Evolutionary conservation across 495 filamentous ascomycete species (phyloP).

Genomic region (Penicillium pancosmium): DNA sequence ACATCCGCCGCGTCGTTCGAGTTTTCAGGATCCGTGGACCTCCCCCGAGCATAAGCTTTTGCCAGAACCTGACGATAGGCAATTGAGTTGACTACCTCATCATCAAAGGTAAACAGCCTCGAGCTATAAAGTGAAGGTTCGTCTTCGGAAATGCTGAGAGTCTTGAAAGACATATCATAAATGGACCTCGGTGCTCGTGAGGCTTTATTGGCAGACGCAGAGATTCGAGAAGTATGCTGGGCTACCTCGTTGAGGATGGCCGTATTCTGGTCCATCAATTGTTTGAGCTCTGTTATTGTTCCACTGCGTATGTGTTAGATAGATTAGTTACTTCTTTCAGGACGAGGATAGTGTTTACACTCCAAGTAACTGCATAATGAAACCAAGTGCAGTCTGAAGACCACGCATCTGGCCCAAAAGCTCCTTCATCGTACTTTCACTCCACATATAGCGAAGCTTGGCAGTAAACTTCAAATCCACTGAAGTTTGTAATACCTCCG

Average conservation of each 20-base stretch:
- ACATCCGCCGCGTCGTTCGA: neutral
- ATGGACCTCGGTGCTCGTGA: neutral
- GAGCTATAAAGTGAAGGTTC: neutral
- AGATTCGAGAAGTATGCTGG: neutral
- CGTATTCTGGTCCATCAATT: neutral
- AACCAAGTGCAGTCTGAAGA: neutral
- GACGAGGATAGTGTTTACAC: neutral
- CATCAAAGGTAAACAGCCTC: neutral
- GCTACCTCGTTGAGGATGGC: neutral
- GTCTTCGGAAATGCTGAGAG: neutral
- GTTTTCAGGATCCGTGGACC: neutral
- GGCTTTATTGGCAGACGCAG: neutral
- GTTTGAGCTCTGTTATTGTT: neutral
- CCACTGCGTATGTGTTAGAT: neutral
- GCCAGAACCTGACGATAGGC: constrained; percentile 1
- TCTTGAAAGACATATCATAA: neutral
- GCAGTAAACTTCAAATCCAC: neutral
- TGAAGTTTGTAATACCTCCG: neutral
- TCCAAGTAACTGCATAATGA: neutral
- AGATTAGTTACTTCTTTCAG: neutral
- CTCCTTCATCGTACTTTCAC: neutral
- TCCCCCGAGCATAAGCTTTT: neutral
- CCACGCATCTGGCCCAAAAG: neutral
- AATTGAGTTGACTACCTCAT: constrained; percentile 2
- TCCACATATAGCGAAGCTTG: neutral